phyloP scores from a whole-genome alignment of 257 asterid species.

The Nicotiana tomentosiformis region DNA sequence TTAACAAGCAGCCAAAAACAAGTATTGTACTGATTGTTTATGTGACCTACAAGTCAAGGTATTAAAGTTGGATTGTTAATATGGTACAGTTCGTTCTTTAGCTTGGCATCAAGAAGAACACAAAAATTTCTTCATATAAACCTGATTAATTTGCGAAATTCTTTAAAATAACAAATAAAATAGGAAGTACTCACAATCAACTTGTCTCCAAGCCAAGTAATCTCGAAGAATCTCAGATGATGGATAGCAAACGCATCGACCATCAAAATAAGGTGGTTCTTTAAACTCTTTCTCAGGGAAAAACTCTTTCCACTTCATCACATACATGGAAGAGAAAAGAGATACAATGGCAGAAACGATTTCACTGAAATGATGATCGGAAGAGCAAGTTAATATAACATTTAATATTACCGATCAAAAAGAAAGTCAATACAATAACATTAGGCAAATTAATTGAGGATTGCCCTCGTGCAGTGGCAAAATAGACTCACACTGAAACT shows the following conservation, averaged over 20 bases:
- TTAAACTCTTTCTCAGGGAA: slow-evolving; percentile 55
- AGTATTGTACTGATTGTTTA: slow-evolving; percentile 85
- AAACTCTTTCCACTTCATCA: slow-evolving; percentile 62
- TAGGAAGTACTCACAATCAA: slow-evolving; percentile 59
- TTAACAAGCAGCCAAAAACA: slow-evolving; percentile 97
- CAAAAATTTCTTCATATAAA: not conserved
- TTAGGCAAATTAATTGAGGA: not conserved
- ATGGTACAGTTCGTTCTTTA: not conserved
- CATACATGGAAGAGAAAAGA: slow-evolving; percentile 63
- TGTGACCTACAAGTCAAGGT: slow-evolving; percentile 59
- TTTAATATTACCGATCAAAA: not conserved
- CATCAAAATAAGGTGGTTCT: slow-evolving; percentile 68
- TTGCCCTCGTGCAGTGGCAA: not conserved
- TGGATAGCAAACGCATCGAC: slow-evolving; percentile 83
- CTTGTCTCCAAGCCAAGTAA: slow-evolving; percentile 94
- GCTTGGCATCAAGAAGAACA: not conserved
- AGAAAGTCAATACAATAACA: not conserved
- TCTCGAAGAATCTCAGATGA: slow-evolving; percentile 59
- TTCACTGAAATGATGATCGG: slow-evolving; percentile 37
- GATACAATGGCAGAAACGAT: slow-evolving; percentile 67
- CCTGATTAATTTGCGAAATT: not conserved
- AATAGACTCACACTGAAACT: not conserved
- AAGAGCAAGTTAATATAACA: not conserved
- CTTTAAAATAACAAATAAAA: not conserved
- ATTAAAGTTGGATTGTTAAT: not conserved